Conservation (phyloP, 345 rosid species). For the Turnera subulata region DNA sequence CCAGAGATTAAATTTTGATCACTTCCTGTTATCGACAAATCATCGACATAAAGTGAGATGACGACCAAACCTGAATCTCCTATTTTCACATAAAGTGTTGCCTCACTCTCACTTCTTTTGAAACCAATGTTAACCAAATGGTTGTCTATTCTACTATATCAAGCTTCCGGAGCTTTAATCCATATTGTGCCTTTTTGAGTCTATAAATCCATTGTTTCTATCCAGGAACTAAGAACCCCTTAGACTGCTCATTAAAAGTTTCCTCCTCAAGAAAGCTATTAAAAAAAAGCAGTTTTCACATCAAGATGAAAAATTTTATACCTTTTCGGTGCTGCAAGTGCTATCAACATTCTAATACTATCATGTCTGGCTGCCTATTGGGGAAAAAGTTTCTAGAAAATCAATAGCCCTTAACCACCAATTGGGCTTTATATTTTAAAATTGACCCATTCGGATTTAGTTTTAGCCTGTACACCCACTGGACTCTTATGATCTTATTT, state of each 20-base stretch:
- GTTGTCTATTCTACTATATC: neutral
- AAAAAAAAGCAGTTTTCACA: neutral
- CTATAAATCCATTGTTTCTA: neutral
- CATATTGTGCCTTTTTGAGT: neutral
- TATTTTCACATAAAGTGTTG: neutral
- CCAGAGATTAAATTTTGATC: accelerated
- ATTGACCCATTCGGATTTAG: neutral
- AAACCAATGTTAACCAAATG: neutral
- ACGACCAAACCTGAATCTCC: neutral
- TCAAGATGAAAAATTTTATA: neutral
- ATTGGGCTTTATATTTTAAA: neutral
- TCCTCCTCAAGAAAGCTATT: neutral
- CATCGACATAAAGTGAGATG: conserved; percentile 4
- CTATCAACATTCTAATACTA: neutral
- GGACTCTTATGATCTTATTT: neutral
- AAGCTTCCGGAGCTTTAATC: neutral
- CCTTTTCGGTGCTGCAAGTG: neutral
- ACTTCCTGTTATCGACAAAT: neutral
- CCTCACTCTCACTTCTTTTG: conserved; percentile 1
- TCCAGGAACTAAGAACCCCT: neutral
- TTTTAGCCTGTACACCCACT: conserved; percentile 2
- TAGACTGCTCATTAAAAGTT: neutral
- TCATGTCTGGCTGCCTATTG: neutral
- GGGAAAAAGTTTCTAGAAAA: neutral
- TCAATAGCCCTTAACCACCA: neutral